Evolutionary conservation across 2,329 filamentous ascomycete genomes (phyloP).

Genomic region (Epichloe bromicola): DNA sequence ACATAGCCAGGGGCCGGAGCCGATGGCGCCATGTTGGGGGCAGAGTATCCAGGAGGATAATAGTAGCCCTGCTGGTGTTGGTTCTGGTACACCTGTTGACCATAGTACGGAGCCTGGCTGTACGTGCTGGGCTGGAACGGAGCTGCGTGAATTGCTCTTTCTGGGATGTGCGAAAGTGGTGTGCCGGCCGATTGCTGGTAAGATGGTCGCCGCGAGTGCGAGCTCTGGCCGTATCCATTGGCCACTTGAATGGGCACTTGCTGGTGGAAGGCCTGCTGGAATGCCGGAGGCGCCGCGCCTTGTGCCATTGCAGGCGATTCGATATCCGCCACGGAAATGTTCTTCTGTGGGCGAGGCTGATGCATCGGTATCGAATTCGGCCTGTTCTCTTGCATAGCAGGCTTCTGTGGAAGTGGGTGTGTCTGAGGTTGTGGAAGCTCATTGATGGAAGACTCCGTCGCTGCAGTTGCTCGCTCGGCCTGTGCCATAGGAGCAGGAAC

Average conservation of each 20-base stretch:
- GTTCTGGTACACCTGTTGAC: conserved; percentile 30
- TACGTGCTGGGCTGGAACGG: conserved; percentile 73
- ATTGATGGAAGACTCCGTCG: conserved; percentile 28
- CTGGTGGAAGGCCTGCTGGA: conserved; percentile 87
- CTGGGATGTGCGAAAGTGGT: conserved; percentile 81
- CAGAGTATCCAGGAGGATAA: conserved; percentile 43
- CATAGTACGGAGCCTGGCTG: conserved; percentile 41
- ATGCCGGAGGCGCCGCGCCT: conserved; percentile 50
- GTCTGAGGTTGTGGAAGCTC: conserved; percentile 44
- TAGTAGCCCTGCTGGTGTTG: conserved; percentile 50
- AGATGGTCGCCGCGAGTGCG: conserved; percentile 54
- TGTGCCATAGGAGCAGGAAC: conserved; percentile 1
- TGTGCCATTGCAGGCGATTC: conserved; percentile 58
- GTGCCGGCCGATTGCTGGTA: conserved; percentile 65
- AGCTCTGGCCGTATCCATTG: conserved; percentile 42
- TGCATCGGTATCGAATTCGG: conserved; percentile 58
- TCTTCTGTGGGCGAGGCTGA: conserved; percentile 88
- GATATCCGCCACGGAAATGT: conserved; percentile 84
- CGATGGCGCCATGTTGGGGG: conserved; percentile 37
- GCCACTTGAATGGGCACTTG: conserved; percentile 70
- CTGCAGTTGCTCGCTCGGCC: conserved; percentile 7
- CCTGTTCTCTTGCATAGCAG: conserved; percentile 43
- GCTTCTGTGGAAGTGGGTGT: conserved; percentile 45
- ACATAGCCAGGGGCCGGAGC: conserved; percentile 43
- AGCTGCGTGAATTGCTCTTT: conserved; percentile 79